Base-by-base conservation (phyloP, 2,329 filamentous ascomycete species). In the Penicillium sclerotiorum region DNA sequence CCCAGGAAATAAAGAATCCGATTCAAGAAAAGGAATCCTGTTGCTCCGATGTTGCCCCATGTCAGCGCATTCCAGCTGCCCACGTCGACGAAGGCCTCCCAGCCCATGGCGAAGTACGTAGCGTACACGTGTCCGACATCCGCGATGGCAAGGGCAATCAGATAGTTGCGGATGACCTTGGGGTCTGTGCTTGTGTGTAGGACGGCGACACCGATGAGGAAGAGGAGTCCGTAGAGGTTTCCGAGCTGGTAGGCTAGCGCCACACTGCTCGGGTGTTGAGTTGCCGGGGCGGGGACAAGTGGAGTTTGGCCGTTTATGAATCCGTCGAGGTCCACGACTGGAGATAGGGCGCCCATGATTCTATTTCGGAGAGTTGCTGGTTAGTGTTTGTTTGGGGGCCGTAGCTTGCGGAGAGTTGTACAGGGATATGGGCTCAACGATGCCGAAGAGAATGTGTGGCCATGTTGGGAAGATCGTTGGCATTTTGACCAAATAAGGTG, bases 11-110 rank as follows among this genome's bases (percentile, higher is more conserved):
- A 88, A 13, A 77, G 71, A 15, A 79, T 73, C 36, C 85, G 76
- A 49, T 80, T 80, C 21, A 79, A 45, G 47, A 83, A 83, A 23
- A 88, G 70, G 45, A 82, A 81, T 0, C 69, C 80, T 21, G 87
- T 89, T 42, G 79, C 77, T 7, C 80, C 85, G 54, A 91, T 77
- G 61, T 90, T 90, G 2, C 87, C 88, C 82, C 84, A 88, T n/a
- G 84, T 80, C 75, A 87, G 80, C 27, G 79, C 73, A 65, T 89
- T 90, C 87, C 87, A 90, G 18, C 68, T 71, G 4, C 62, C 69
- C 9, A 86, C 69, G 57, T 83, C 77, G 37, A 80, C 54, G 39
- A 82, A 77, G 27, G 71, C 72, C 8, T 80, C 75, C 63, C 74
- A 75, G 8, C 84, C 86, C 55, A 90, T 74, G 6, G 77, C 79